Percentiles rank a stretch among this genome's conserved stretches.
These are phyloP conservation scores for Russula abietina DNA, from an alignment of 768 basidiomycete genomes.

Conservation along the genomic window DNA sequence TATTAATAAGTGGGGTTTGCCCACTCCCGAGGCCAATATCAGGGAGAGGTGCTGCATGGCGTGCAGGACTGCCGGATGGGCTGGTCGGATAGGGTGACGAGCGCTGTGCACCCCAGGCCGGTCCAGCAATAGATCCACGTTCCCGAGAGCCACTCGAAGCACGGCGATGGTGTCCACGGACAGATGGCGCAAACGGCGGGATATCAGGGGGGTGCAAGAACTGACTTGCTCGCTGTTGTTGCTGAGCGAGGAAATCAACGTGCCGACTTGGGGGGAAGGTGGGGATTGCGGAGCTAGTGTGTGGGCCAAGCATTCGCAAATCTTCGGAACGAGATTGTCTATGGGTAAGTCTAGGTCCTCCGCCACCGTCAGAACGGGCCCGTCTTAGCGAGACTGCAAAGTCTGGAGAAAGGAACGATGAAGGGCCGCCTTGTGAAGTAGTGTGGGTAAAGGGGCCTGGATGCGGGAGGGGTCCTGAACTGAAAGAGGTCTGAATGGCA, in stretches of 20 bases:
- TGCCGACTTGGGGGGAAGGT: constrained; percentile 32
- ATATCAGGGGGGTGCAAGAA: constrained; percentile 40
- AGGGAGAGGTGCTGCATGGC: constrained; percentile 44
- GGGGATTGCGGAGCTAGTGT: constrained; percentile 20
- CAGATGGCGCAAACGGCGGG: constrained; percentile 34
- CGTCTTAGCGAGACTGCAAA: constrained; percentile 39
- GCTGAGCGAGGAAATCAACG: constrained; percentile 36
- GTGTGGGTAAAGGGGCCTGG: constrained; percentile 20
- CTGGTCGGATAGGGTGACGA: constrained; percentile 24
- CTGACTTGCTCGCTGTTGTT: constrained; percentile 28
- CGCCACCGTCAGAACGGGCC: constrained; percentile 43
- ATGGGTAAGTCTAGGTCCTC: constrained; percentile 26
- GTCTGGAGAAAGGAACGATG: constrained; percentile 34
- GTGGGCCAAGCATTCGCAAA: constrained; percentile 36
- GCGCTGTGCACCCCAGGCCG: constrained; percentile 15
- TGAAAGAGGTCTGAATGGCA: constrained; percentile 21
- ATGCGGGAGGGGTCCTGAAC: constrained; percentile 13
- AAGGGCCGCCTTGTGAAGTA: constrained; percentile 13
- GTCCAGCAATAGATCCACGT: constrained; percentile 26
- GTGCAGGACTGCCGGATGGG: constrained; percentile 15
- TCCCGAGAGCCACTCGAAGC: constrained; percentile 39
- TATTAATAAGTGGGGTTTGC: not conserved
- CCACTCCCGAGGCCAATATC: constrained; percentile 3
- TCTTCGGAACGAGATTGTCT: constrained; percentile 62
- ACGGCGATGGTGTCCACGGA: constrained; percentile 40